These are phyloP conservation scores for Boletellus deceptivus DNA, from an alignment of 1,284 basidiomycete genomes.

Conservation along the genomic window DNA sequence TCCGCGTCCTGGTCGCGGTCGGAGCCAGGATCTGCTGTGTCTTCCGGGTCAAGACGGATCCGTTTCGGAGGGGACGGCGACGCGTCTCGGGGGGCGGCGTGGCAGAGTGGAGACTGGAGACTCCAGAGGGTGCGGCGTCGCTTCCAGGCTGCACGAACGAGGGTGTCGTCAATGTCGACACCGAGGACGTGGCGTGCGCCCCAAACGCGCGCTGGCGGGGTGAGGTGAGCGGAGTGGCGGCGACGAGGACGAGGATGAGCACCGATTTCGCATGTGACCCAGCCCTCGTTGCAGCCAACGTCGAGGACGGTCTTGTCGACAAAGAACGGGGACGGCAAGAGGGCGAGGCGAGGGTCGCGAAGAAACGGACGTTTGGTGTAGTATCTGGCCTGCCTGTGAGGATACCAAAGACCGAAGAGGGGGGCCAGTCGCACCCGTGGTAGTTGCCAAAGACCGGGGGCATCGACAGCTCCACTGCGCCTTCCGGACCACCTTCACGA, in stretches of 20 bases:
- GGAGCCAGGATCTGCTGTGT: not conserved
- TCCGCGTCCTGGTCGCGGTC: not conserved
- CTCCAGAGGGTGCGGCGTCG: constrained; percentile 68
- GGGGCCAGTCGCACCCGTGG: constrained; percentile 43
- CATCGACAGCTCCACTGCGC: not conserved
- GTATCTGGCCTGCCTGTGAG: constrained; percentile 46
- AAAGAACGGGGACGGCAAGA: constrained; percentile 58
- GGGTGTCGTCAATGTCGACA: constrained; percentile 75
- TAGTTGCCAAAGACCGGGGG: constrained; percentile 57
- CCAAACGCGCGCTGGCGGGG: constrained; percentile 55
- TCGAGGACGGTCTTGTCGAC: constrained; percentile 62
- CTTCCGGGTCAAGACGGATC: constrained; percentile 1
- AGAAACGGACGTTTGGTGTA: constrained; percentile 64
- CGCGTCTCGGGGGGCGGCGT: not conserved
- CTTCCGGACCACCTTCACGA: constrained; percentile 4
- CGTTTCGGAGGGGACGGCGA: constrained; percentile 14
- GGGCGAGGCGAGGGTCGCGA: constrained; percentile 57
- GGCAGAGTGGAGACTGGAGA: constrained; percentile 43
- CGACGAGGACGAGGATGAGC: constrained; percentile 8
- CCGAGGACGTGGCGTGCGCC: constrained; percentile 65
- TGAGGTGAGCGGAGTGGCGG: not conserved
- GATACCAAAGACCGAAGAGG: too few species aligned
- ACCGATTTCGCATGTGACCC: constrained; percentile 82
- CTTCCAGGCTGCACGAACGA: constrained; percentile 72
- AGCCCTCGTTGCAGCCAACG: constrained; percentile 81